Conservation (phyloP, 768 basidiomycete genomes). For the Trametes punicea region DNA sequence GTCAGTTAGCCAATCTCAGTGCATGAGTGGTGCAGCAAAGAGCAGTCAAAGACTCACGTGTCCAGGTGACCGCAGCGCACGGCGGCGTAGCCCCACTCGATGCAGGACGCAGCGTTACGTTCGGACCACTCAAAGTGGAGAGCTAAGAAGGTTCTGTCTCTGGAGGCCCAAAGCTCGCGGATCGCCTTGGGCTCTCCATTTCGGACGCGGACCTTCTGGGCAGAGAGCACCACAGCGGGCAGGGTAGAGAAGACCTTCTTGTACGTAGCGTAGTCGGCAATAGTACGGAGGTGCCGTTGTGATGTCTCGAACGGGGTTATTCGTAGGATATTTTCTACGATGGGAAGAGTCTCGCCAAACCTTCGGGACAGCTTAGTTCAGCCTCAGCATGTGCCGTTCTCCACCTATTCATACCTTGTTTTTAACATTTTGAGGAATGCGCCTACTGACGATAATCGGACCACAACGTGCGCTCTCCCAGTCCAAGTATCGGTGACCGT, state of each 20-base stretch:
- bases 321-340: constrained; percentile 68
- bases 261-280: constrained; percentile 66
- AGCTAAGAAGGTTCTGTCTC: constrained; percentile 72
- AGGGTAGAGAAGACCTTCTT: constrained; percentile 68
- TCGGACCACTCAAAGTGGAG: constrained; percentile 77
- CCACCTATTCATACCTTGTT: constrained; percentile 48
- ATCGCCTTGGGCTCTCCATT: constrained; percentile 65
- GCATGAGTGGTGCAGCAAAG: constrained; percentile 6
- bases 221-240: constrained; percentile 62
- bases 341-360: constrained; percentile 72
- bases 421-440: constrained; percentile 86
- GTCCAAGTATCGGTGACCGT: constrained; percentile 71
- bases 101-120: constrained; percentile 58
- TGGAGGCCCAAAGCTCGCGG: constrained; percentile 61
- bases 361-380: constrained; percentile 32
- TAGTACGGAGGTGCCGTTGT: constrained; percentile 65
- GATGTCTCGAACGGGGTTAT: constrained; percentile 66
- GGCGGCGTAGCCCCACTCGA: constrained; percentile 85
- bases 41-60: constrained; percentile 42
- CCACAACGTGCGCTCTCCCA: constrained; percentile 74
- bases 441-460: constrained; percentile 64
- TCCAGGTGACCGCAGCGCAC: constrained; percentile 70
- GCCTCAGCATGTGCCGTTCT: background rate
- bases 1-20: background rate
- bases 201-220: constrained; percentile 61